These are phyloP conservation scores for Mycena venus DNA, from an alignment of 768 basidiomycete species.

Conservation along the genomic window DNA sequence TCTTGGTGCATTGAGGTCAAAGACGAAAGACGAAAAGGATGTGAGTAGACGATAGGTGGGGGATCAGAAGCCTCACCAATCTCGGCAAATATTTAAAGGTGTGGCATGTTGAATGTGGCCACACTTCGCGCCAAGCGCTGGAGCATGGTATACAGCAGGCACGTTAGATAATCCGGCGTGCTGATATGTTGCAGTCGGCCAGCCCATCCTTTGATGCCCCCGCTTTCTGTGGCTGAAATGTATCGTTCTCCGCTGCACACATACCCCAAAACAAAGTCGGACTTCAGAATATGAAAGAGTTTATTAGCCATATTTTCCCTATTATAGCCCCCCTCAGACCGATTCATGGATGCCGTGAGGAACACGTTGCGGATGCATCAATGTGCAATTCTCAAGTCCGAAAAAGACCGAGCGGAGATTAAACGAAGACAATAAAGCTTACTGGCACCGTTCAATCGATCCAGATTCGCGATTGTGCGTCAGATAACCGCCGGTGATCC, in stretches of 20 bases:
- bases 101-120: neutral
- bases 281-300: neutral
- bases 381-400: neutral
- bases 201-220: no score
- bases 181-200: neutral
- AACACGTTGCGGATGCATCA: neutral
- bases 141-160: conserved; percentile 11
- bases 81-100: neutral
- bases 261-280: neutral
- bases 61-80: neutral
- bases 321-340: no score
- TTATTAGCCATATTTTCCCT: no score
- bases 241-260: no score
- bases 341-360: neutral
- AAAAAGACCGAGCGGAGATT: neutral
- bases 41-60: neutral
- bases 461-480: no score
- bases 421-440: no score
- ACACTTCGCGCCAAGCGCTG: neutral
- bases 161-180: neutral
- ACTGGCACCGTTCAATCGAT: no score
- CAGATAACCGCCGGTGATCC: no score
- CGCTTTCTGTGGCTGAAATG: no score
- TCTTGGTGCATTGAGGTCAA: neutral
- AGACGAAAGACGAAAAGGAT: neutral